phyloP scores from a whole-genome alignment of 1,284 basidiomycete species.

The Tilletiopsis washingtonensis region DNA sequence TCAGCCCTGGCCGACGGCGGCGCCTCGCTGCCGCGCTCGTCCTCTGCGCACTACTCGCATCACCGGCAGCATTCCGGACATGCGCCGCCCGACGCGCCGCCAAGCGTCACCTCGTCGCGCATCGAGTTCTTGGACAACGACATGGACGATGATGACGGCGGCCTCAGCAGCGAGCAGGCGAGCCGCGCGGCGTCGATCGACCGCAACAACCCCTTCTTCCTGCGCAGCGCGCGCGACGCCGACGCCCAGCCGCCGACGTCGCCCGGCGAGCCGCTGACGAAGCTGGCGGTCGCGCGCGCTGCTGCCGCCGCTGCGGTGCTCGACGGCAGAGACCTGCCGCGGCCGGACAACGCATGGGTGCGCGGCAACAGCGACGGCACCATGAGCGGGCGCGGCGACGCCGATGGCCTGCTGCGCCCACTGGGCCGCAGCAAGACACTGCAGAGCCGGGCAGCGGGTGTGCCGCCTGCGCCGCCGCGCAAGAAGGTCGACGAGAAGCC shows the following conservation, averaged over 20 bases:
- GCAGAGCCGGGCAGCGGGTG: constrained; percentile 5
- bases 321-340: no score
- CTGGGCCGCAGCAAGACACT: constrained; percentile 33
- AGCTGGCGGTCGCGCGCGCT: constrained; percentile 17
- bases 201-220: constrained; percentile 40
- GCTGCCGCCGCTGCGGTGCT: constrained; percentile 1
- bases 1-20: constrained; percentile 23
- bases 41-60: not conserved
- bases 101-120: constrained; percentile 11
- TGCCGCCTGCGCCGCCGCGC: constrained; percentile 16
- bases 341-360: not conserved
- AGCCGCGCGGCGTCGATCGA: constrained; percentile 36
- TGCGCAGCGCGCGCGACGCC: constrained; percentile 24
- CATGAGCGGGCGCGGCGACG: not conserved
- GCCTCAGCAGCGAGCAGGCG: constrained; percentile 30
- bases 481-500: constrained; percentile 6
- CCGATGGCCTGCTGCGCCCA: constrained; percentile 13
- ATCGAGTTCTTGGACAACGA: constrained; percentile 31
- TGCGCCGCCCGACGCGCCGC: constrained; percentile 17
- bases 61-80: not conserved
- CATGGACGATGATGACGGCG: constrained; percentile 28
- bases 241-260: constrained; percentile 14
- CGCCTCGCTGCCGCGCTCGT: not conserved
- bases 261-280: constrained; percentile 8
- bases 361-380: not conserved